phyloP scores from a whole-genome alignment of 805 yeast genomes.

The Ogataea trehaloabstinens region DNA sequence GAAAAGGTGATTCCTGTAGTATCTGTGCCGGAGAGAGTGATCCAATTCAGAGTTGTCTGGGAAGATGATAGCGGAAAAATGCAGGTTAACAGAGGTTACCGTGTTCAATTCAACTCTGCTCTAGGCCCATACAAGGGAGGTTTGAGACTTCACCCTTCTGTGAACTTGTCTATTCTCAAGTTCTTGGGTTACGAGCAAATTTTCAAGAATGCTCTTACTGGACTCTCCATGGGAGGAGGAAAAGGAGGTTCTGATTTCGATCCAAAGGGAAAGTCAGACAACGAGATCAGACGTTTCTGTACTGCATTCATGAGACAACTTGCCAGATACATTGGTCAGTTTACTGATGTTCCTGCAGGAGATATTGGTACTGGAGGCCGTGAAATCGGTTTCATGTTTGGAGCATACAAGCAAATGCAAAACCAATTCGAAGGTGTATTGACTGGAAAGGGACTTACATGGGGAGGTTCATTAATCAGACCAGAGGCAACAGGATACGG shows the following conservation, averaged over 20 bases:
- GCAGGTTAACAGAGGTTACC: constrained; percentile 95
- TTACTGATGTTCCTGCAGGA: constrained; percentile 99
- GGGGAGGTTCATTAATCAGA: constrained; percentile 99
- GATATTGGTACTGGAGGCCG: constrained; percentile 98
- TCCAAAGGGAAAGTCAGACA: constrained; percentile 91
- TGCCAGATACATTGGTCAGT: constrained; percentile 93
- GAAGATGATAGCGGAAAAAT: constrained; percentile 90
- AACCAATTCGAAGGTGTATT: constrained; percentile 96
- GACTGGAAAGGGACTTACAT: constrained; percentile 95
- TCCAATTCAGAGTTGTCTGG: constrained; percentile 98
- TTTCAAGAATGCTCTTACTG: constrained; percentile 97
- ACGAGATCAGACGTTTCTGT: constrained; percentile 96
- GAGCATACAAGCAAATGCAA: constrained; percentile 90
- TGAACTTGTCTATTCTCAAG: constrained; percentile 90
- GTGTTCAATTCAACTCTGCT: constrained; percentile 98
- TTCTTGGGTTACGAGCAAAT: constrained; percentile 98
- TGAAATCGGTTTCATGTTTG: constrained; percentile 91
- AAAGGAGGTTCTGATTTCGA: constrained; percentile 99
- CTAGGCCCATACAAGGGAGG: constrained; percentile 99
- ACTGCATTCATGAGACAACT: constrained; percentile 93
- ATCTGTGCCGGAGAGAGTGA: constrained; percentile 91
- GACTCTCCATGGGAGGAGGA: constrained; percentile 98
- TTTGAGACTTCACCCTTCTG: constrained; percentile 95
- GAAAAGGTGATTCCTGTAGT: constrained; percentile 85
- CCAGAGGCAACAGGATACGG: constrained; percentile 99